Percentiles rank a stretch among this genome's conserved stretches.
Conservation (phyloP, 208 protist genomes). For the Phytomonas francai region DNA sequence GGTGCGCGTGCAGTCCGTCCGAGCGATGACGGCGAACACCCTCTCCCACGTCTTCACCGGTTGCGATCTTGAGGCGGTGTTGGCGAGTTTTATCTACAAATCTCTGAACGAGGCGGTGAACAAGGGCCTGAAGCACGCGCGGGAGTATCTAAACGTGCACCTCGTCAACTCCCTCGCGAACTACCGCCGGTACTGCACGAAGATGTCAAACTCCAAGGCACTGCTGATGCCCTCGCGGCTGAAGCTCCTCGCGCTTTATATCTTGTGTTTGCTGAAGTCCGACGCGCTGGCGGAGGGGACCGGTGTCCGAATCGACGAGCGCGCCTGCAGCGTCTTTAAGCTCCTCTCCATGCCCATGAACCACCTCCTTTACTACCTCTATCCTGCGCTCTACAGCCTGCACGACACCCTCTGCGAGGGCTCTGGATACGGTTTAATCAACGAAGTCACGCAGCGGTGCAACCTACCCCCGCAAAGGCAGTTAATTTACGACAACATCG, state of each 20-base stretch:
- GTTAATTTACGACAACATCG: slow-evolving; percentile 68
- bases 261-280: slow-evolving; percentile 75
- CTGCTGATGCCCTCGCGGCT: slow-evolving; percentile 90
- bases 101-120: slow-evolving; percentile 54
- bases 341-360: slow-evolving; percentile 60
- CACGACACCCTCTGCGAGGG: slow-evolving; percentile 25
- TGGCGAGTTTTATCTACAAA: slow-evolving; percentile 56
- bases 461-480: slow-evolving; percentile 51
- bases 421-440: slow-evolving; percentile 21
- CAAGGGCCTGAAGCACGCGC: slow-evolving; percentile 63
- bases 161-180: slow-evolving; percentile 61
- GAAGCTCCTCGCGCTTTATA: slow-evolving; percentile 88
- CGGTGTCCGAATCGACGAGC: slow-evolving; percentile 57
- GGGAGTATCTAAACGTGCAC: slow-evolving; percentile 33
- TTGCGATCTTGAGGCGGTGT: slow-evolving; percentile 74
- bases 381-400: slow-evolving; percentile 77
- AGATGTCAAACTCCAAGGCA: slow-evolving; percentile 18
- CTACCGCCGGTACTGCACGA: slow-evolving; percentile 70
- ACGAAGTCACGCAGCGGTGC: slow-evolving; percentile 42
- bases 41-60: slow-evolving; percentile 45
- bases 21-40: slow-evolving; percentile 28
- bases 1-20: slow-evolving; percentile 83
- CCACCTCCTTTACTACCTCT: slow-evolving; percentile 69
- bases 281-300: slow-evolving; percentile 73
- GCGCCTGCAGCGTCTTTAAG: slow-evolving; percentile 65